phyloP scores from a whole-genome alignment of 495 filamentous ascomycete species.

The Zalerion maritima region DNA sequence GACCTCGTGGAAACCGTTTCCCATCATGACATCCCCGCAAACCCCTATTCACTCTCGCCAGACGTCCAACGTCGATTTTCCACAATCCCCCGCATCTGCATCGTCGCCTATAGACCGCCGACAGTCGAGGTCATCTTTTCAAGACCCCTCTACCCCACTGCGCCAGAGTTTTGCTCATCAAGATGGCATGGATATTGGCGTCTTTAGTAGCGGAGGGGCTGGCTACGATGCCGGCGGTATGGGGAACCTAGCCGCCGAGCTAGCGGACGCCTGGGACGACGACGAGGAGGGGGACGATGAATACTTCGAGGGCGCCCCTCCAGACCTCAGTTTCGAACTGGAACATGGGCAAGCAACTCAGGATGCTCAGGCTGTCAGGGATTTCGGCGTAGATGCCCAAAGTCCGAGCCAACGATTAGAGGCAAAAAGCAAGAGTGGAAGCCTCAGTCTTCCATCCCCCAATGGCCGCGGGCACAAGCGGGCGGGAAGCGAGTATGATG shows the following conservation, averaged over 20 bases:
- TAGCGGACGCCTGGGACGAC: slow-evolving; percentile 45
- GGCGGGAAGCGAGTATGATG: slow-evolving; percentile 39
- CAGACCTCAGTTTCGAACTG: slow-evolving; percentile 16
- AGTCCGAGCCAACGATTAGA: slow-evolving; percentile 13
- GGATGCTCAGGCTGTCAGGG: slow-evolving; percentile 20
- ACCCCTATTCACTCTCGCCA: slow-evolving; percentile 53
- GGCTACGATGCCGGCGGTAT: slow-evolving; percentile 16
- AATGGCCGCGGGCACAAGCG: slow-evolving; percentile 29
- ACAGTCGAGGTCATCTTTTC: slow-evolving; percentile 45
- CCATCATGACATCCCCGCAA: slow-evolving; percentile 46
- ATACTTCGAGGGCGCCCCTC: slow-evolving; percentile 28
- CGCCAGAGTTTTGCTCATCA: slow-evolving; percentile 34
- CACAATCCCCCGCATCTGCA: slow-evolving; percentile 26
- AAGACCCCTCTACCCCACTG: slow-evolving; percentile 45
- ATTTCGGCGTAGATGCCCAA: slow-evolving; percentile 32
- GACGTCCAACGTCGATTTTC: slow-evolving; percentile 46
- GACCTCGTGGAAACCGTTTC: too few relatives aligned
- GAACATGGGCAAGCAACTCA: slow-evolving; percentile 5
- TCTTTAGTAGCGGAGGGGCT: slow-evolving; percentile 27
- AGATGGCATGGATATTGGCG: slow-evolving; percentile 33
- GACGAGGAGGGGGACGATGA: slow-evolving; percentile 43
- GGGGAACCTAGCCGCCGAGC: slow-evolving; percentile 65
- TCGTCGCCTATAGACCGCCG: slow-evolving; percentile 26
- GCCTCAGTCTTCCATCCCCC: slow-evolving; percentile 22
- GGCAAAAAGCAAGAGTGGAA: slow-evolving; percentile 12